Base-by-base conservation (phyloP, 306 rosid species). In the Rosa multiflora region DNA sequence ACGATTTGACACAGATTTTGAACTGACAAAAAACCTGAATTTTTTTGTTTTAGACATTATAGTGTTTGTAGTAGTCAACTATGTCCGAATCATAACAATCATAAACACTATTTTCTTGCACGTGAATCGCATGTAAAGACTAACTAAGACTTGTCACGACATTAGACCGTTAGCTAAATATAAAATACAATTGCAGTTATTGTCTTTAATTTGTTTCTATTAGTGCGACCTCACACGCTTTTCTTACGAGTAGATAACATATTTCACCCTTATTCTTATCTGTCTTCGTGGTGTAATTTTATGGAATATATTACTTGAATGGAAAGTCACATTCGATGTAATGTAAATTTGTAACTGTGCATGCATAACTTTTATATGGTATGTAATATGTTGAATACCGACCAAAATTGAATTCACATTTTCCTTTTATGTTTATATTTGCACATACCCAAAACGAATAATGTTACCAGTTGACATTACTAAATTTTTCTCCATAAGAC, bases 31-130 rank as follows among this genome's bases (percentile, higher is more conserved):
- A 14, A 4, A 13, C 14, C 42, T 11, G 1, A 12, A 10, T 12
- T 29, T 61, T 2, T 2, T 14, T 15, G 1, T 43, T 2, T 29
- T 5, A 63, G 9, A 63, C n/a, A 63, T 13, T 63, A 12, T 63
- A 1, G 10, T 32, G 44, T 32, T 35, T 14, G 43, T 10, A 32
- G 14, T 21, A 26, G 67, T 61, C 67, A 61, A 61, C 4, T 3
- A 53, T 5, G 9, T 5, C 1, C 5, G 21, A 29, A 63, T 29
- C 21, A 1, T 37, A 32, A 4, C 1, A 2, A 63, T 5, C 0
- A 0, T 1, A 63, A 14, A 0, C 2, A 32, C 0, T 32, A 2
- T 35, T 13, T 5, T 12, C 20, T 13, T 0, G 4, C 8, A 29
- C 18, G 1, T 13, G 42, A 29, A 29, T 13, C 0, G 18, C 11